phyloP scores from a whole-genome alignment of 345 rosid species.

The Passiflora organensis region DNA sequence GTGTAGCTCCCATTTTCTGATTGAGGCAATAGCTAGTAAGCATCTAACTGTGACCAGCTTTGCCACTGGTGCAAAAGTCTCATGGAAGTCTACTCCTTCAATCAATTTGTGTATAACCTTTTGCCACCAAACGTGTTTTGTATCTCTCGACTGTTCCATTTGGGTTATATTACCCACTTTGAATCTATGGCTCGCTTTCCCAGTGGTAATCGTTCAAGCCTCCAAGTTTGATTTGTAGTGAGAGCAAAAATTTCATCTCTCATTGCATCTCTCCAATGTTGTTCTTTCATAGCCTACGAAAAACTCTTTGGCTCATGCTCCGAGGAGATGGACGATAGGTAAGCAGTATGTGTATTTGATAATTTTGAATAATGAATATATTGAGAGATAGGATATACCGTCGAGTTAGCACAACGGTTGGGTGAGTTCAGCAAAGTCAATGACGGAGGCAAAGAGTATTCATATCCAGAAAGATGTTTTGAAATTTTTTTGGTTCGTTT shows the following conservation, averaged over 20 bases:
- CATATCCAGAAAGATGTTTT: neutral
- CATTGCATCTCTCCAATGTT: neutral
- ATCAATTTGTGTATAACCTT: conserved; percentile 10
- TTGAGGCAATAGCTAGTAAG: neutral
- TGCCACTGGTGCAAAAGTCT: neutral
- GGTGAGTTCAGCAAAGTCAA: neutral
- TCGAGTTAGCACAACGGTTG: neutral
- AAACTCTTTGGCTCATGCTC: conserved; percentile 3
- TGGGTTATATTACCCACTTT: conserved; percentile 3
- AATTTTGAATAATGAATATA: neutral
- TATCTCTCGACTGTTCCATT: neutral
- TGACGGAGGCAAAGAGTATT: neutral
- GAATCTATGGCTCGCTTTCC: conserved; percentile 2
- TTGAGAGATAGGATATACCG: neutral
- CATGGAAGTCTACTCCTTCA: conserved; percentile 5
- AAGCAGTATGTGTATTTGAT: neutral
- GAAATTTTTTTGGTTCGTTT: neutral
- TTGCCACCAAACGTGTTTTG: neutral
- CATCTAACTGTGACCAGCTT: neutral
- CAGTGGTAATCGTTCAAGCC: neutral
- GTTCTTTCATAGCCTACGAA: neutral
- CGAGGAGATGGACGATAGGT: conserved; percentile 1
- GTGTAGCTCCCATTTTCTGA: neutral
- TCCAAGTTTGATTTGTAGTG: neutral
- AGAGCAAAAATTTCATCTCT: neutral